Conservation (phyloP, 495 filamentous ascomycete species). For the Podospora tetraspora region DNA sequence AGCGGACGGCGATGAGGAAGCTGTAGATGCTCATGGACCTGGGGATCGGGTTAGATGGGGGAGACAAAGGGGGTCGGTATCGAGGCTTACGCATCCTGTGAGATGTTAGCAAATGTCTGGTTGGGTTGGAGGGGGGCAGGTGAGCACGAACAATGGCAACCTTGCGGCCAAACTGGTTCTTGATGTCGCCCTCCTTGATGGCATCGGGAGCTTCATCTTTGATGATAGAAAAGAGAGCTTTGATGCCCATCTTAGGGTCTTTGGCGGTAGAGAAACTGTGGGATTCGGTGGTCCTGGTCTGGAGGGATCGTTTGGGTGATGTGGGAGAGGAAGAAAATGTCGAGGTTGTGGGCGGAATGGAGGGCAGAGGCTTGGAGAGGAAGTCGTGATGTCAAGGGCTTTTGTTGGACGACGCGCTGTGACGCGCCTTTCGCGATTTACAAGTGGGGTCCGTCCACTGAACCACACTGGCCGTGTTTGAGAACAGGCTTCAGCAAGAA, state of each 20-base stretch:
- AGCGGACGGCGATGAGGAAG: constrained; percentile 95
- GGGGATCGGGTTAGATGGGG: constrained; percentile 1
- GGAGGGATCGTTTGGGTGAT: neutral
- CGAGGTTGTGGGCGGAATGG: neutral
- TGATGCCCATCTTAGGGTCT: constrained; percentile 81
- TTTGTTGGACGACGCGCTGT: constrained; percentile 15
- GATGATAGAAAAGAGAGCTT: constrained; percentile 80
- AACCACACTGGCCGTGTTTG: neutral
- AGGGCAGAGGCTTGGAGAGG: neutral
- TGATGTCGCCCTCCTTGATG: constrained; percentile 95
- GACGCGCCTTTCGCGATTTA: constrained; percentile 22
- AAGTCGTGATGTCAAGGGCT: constrained; percentile 27
- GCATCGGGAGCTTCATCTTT: constrained; percentile 87
- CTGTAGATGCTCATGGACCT: constrained; percentile 99
- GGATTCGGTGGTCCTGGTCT: neutral
- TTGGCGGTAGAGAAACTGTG: neutral
- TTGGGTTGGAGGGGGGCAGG: neutral
- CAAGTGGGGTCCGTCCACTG: constrained; percentile 21
- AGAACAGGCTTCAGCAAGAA: too few species aligned
- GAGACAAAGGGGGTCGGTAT: neutral
- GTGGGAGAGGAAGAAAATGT: neutral
- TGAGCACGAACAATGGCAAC: constrained; percentile 76
- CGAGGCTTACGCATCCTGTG: constrained; percentile 73
- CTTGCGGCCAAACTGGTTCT: constrained; percentile 95
- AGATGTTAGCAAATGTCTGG: neutral